Conservation (phyloP, 2,329 filamentous ascomycete species). For the Colletotrichum trifolii region DNA sequence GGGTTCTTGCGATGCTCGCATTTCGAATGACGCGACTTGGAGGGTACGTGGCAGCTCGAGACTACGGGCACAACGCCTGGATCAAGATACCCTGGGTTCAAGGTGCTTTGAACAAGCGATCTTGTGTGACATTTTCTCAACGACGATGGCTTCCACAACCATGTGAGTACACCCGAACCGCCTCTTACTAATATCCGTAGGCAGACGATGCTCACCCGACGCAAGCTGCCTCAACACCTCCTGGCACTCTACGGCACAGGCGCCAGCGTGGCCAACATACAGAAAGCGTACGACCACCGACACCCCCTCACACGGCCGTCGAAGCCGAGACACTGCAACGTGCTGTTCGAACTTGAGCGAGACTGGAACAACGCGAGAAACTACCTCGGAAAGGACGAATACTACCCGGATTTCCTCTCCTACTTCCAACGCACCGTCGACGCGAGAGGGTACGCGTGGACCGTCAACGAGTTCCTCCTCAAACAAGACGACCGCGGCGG, state of each 20-base stretch:
- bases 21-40: no score
- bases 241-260: neutral
- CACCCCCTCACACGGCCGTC: neutral
- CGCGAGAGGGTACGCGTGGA: no score
- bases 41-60: no score
- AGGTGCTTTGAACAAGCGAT: no score
- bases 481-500: no score
- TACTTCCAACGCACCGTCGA: no score
- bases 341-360: neutral
- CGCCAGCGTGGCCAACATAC: neutral
- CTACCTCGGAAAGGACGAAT: neutral
- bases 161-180: neutral
- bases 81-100: no score
- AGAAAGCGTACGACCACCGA: neutral
- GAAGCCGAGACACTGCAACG: neutral
- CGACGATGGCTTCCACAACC: neutral
- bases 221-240: neutral
- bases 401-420: slow-evolving; percentile 14
- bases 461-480: no score
- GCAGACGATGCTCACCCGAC: neutral
- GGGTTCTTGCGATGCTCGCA: no score
- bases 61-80: no score
- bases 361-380: neutral
- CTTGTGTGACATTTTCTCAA: neutral
- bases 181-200: neutral